A percentile compares a stretch with the other conserved stretches of the same genome.
phyloP scores from a whole-genome alignment of 2,329 filamentous ascomycete genomes.

The Periconia sp. region DNA sequence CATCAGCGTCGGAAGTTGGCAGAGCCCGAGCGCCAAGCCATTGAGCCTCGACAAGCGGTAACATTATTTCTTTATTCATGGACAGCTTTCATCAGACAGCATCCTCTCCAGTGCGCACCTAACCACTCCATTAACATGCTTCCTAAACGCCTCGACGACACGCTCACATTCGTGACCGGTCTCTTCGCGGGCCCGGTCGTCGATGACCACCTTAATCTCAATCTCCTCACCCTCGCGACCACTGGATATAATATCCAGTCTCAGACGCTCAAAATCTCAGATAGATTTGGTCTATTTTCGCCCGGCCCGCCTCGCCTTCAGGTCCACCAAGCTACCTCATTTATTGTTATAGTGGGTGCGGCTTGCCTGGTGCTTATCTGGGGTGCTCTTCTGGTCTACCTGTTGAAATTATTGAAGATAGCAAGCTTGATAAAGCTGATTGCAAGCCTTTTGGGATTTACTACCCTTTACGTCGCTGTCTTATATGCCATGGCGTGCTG shows the following conservation, averaged over 20 bases:
- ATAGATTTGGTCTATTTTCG: conserved; percentile 16
- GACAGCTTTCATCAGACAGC: too few relatives aligned
- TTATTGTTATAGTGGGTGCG: not conserved
- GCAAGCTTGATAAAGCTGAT: not conserved
- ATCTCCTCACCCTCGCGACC: conserved; percentile 23
- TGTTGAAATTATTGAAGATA: too few relatives aligned
- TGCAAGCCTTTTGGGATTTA: not conserved
- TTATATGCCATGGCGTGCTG: not conserved
- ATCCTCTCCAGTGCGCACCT: too few relatives aligned
- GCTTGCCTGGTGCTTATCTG: not conserved
- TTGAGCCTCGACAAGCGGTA: too few relatives aligned
- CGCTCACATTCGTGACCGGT: too few relatives aligned
- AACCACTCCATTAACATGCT: too few relatives aligned
- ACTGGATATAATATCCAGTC: conserved; percentile 30
- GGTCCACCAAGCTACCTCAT: not conserved
- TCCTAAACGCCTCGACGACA: too few relatives aligned
- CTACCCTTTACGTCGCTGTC: not conserved
- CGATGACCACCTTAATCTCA: not conserved
- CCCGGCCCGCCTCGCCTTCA: conserved; percentile 6
- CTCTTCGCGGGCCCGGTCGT: not conserved
- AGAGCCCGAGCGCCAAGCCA: too few relatives aligned
- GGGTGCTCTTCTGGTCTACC: too few relatives aligned
- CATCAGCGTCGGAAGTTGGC: too few relatives aligned
- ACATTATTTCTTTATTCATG: too few relatives aligned
- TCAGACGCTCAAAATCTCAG: conserved; percentile 26